These are phyloP conservation scores for Candida mattraensis DNA, from an alignment of 805 yeast species.

Conservation along the genomic window DNA sequence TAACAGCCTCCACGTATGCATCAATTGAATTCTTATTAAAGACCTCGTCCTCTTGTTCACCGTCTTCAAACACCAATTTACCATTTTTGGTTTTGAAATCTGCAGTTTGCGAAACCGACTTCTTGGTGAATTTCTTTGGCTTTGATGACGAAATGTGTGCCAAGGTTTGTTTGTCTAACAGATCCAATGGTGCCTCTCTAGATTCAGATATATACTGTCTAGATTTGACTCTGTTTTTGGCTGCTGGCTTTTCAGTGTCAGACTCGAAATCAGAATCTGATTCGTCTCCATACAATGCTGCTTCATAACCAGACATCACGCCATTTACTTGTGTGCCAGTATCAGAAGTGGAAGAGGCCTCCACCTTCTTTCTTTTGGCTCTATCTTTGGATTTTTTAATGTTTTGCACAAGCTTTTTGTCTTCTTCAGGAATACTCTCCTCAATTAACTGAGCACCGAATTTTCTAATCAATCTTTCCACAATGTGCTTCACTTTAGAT, in stretches of 20 bases:
- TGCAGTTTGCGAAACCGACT: slow-evolving; percentile 38
- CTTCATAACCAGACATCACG: slow-evolving; percentile 87
- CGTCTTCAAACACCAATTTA: slow-evolving; percentile 63
- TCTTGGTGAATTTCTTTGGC: slow-evolving; percentile 60
- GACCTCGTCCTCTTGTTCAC: slow-evolving; percentile 50
- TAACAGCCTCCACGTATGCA: slow-evolving; percentile 93
- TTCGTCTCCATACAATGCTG: slow-evolving; percentile 80
- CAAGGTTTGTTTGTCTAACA: slow-evolving; percentile 79
- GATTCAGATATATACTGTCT: slow-evolving; percentile 76
- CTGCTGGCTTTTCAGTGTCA: slow-evolving; percentile 36
- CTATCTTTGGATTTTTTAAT: slow-evolving; percentile 85
- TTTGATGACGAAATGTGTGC: slow-evolving; percentile 87
- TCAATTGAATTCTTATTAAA: slow-evolving; percentile 61
- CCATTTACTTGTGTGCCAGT: slow-evolving; percentile 29
- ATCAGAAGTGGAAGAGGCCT: slow-evolving; percentile 25
- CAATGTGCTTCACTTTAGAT: slow-evolving; percentile 85
- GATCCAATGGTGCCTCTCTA: slow-evolving; percentile 76
- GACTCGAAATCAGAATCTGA: slow-evolving; percentile 61
- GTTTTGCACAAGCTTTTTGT: slow-evolving; percentile 75
- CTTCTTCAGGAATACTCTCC: slow-evolving; percentile 85
- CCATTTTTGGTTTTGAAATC: slow-evolving; percentile 61
- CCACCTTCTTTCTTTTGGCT: slow-evolving; percentile 68
- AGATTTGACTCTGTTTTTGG: slow-evolving; percentile 29
- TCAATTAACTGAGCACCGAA: slow-evolving; percentile 89
- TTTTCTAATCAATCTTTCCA: slow-evolving; percentile 87